Base-by-base conservation (phyloP, 768 basidiomycete species). In the Ephemerocybe angulata region DNA sequence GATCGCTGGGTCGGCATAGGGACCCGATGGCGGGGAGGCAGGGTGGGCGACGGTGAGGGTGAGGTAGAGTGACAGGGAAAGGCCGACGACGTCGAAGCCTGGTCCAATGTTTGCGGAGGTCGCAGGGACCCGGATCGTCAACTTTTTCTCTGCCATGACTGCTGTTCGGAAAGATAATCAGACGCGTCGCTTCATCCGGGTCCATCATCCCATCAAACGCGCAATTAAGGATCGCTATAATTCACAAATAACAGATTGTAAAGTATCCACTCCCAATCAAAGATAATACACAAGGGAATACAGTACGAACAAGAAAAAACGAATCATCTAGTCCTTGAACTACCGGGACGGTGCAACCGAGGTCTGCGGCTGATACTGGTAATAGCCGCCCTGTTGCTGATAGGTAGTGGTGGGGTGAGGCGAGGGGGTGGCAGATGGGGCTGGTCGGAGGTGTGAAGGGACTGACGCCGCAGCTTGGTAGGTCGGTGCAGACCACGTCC, bases 21-120 rank as follows among this genome's bases (percentile, higher is more conserved):
- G 67, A 7, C 68, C 60, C 65, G 46, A 31, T 61, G 71, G 60
- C 12, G 71, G 67, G 3, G 59, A 37, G 22, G 73, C 65, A 4
- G 72, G 64, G 62, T 70, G 60, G 27, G 68, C 65, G 30, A 94
- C 86, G 44, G 79, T 79, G 63, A 98, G 79, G 15, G 84, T 86
- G 61, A 98, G 82, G 61, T 86, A 80, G 28, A 97, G 82, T 1
- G 92, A 93, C 22, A 98, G 85, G 0, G 96, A 95, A 59, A 99
- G 87, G n/a, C 97, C 97, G 60, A 98, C 93, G 59, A 98, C 97
- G 70, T 99, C 97, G 72, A 99, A 99, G 24, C 96, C 96, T 37
- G 96, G 96, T 2, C 96, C 96, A 65, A 99, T 94, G 76, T 99
- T 99, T 60, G 96, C 96, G 59, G 95, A 94, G 2, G 96, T 98